Conservation (phyloP, 768 basidiomycete species). For the Leccinum rimulosum region DNA sequence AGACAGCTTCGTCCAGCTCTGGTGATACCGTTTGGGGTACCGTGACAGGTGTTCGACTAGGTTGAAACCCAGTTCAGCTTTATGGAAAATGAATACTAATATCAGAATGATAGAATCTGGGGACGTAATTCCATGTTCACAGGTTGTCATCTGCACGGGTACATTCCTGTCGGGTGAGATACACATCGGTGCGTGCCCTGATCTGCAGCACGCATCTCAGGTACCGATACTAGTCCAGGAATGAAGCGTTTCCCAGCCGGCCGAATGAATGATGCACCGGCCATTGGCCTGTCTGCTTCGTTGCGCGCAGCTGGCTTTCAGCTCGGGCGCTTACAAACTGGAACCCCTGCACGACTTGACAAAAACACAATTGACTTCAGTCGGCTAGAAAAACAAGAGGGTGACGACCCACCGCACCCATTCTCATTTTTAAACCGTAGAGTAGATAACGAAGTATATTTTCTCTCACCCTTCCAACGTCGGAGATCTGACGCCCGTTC, state of each 20-base stretch:
- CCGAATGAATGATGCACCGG: slow-evolving; percentile 68
- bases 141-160: slow-evolving; percentile 87
- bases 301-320: slow-evolving; percentile 73
- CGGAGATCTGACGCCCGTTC: not conserved
- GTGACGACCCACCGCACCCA: slow-evolving; percentile 62
- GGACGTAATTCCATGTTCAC: slow-evolving; percentile 70
- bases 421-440: slow-evolving; percentile 73
- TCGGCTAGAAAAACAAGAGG: slow-evolving; percentile 59
- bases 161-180: slow-evolving; percentile 92
- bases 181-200: slow-evolving; percentile 62
- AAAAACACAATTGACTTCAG: slow-evolving; percentile 68
- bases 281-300: slow-evolving; percentile 72
- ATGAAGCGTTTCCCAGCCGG: slow-evolving; percentile 77
- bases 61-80: slow-evolving; percentile 33
- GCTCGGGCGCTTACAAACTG: slow-evolving; percentile 80
- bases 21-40: slow-evolving; percentile 43
- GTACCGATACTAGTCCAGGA: slow-evolving; percentile 36
- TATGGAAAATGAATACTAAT: not conserved
- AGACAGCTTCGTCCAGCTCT: slow-evolving; percentile 23
- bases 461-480: not conserved
- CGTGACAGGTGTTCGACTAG: slow-evolving; percentile 65
- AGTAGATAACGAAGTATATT: slow-evolving; percentile 67
- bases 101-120: slow-evolving; percentile 54
- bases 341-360: slow-evolving; percentile 82
- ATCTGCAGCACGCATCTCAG: not conserved